phyloP scores from a whole-genome alignment of 768 basidiomycete genomes.

The Glaciozyma antarctica region DNA sequence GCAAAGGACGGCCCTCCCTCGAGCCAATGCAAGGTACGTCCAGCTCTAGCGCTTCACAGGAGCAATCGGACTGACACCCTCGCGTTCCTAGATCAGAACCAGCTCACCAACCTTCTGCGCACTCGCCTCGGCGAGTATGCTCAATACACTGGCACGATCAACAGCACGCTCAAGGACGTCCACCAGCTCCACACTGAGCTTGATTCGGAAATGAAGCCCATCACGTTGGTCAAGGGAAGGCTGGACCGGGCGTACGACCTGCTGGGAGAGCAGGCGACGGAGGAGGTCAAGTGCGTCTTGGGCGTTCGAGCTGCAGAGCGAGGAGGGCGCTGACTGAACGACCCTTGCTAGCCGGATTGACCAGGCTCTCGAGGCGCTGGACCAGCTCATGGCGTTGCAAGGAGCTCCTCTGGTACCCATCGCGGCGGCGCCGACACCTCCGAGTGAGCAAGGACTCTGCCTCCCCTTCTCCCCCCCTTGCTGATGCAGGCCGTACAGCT shows the following conservation, averaged over 20 bases:
- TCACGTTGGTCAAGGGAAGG: background rate
- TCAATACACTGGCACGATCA: slow-evolving; percentile 4
- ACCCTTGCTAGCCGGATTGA: slow-evolving; percentile 14
- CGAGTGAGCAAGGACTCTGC: background rate
- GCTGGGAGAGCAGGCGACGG: slow-evolving; percentile 9
- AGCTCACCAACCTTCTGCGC: slow-evolving; percentile 15
- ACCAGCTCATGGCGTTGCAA: slow-evolving; percentile 8
- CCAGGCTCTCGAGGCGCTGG: slow-evolving; percentile 1
- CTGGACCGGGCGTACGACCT: slow-evolving; percentile 20
- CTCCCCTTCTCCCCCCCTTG: no score
- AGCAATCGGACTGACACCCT: no score
- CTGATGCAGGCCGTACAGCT: background rate
- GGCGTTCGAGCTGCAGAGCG: no score
- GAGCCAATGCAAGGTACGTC: no score
- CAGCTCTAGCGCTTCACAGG: no score
- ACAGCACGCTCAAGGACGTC: slow-evolving; percentile 14
- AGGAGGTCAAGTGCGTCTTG: slow-evolving; percentile 19
- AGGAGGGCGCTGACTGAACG: background rate
- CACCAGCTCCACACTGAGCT: slow-evolving; percentile 22
- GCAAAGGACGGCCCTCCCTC: no score
- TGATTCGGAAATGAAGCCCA: slow-evolving; percentile 16
- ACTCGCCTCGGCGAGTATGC: slow-evolving; percentile 14
- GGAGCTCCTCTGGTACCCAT: background rate
- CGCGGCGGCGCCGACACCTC: background rate
- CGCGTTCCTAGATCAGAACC: slow-evolving; percentile 1